Evolutionary conservation across 2,329 filamentous ascomycete genomes (phyloP), one percentile per base, ranked within the genome.

Genomic region (Fusarium verticillioides): DNA sequence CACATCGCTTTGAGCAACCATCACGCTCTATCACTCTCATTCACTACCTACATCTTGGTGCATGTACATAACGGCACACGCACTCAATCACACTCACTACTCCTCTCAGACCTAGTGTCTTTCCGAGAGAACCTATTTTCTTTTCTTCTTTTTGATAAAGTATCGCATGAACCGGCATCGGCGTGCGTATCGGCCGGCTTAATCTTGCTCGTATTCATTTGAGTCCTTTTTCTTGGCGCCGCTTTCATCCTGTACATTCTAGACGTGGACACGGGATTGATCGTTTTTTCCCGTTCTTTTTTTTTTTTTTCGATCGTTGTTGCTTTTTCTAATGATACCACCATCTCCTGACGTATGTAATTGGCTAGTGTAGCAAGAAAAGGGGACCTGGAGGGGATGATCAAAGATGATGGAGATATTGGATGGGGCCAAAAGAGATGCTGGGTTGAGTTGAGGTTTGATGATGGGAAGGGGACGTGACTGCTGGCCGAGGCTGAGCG

Each of bases 231-330:
- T 47, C 56, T 61, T 68, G 54, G 63, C 66, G 67, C 59, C 62
- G 60, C 61, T 69, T 67, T 74, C 67, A 67, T 63, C 62, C 74
- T 80, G 78, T 82, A 80, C 76, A 81, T 82, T 79, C 75, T 80
- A 81, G 80, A 81, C 72, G 69, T 64, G 63, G 77, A 76, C 77
- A 77, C 76, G 71, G 77, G 78, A 76, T 70, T 74, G 79, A 79
- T 75, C 76, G 63, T 52, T 75, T 74, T 69, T 66, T 66, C 66
- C 59, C 54, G 57, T 23, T 60, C 68, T 79, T 73, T 67, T 75
- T 23, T 23, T 23, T 73, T 66, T 34, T 36, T 75, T 71, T 71
- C 47, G 66, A 69, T 71, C 50, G 62, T 70, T 52, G 70, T 71
- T 72, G 75, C 68, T 69, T 71, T 78, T 75, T 60, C 69, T 77